phyloP scores from a whole-genome alignment of 2,329 filamentous ascomycete species.

The Orbilia quercus region DNA sequence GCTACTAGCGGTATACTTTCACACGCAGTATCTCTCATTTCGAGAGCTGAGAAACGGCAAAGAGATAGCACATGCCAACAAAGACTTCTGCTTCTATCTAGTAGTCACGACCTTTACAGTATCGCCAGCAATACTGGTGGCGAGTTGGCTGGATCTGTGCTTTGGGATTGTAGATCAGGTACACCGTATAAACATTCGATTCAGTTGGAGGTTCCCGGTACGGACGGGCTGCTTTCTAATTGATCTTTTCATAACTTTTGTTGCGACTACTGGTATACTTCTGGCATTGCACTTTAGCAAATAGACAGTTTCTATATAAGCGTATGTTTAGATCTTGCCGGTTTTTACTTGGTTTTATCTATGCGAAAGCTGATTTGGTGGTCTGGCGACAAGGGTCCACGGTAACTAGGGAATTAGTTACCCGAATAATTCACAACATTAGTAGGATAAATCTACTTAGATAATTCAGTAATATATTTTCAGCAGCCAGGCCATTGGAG shows the following conservation, averaged over 20 bases:
- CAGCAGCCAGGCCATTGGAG: too few relatives aligned
- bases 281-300: conserved; percentile 16
- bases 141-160: conserved; percentile 20
- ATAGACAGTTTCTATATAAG: too few relatives aligned
- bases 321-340: too few relatives aligned
- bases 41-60: not conserved
- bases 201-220: conserved; percentile 25
- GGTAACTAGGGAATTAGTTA: too few relatives aligned
- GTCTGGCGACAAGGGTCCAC: too few relatives aligned
- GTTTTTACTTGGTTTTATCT: conserved; percentile 3
- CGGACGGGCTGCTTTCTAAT: conserved; percentile 15
- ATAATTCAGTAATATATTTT: too few relatives aligned
- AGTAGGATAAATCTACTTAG: too few relatives aligned
- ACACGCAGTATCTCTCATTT: conserved; percentile 7
- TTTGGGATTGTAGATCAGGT: conserved; percentile 25
- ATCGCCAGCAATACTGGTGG: conserved; percentile 13
- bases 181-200: not conserved
- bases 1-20: conserved; percentile 1
- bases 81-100: conserved; percentile 2
- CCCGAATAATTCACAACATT: too few relatives aligned
- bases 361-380: too few relatives aligned
- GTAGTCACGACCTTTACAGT: conserved; percentile 10
- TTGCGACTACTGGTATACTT: not conserved
- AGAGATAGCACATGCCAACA: not conserved
- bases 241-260: conserved; percentile 4